A percentile compares a stretch with the other conserved stretches of the same genome.
phyloP scores from a whole-genome alignment of 2,329 filamentous ascomycete genomes.

The Stagonosporopsis vannaccii region DNA sequence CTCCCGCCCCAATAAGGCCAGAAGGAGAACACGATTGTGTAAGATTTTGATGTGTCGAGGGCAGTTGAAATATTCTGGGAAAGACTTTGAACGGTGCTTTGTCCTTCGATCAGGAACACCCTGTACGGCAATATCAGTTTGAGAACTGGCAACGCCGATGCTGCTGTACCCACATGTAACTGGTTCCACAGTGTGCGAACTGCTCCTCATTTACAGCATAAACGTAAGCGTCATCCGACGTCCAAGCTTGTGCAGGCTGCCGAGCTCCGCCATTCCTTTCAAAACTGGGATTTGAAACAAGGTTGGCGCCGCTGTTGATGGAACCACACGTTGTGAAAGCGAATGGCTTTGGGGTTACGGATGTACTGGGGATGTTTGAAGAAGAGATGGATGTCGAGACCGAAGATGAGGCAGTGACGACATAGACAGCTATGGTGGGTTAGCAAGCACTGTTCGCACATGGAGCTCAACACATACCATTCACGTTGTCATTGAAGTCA shows the following conservation, averaged over 20 bases:
- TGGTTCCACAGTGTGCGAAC: background rate
- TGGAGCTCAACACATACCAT: background rate
- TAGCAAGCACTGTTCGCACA: background rate
- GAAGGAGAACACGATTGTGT: background rate
- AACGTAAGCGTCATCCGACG: background rate
- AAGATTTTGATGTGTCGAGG: background rate
- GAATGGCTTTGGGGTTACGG: background rate
- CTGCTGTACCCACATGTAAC: background rate
- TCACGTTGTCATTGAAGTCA: background rate
- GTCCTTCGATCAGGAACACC: background rate
- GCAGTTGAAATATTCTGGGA: background rate
- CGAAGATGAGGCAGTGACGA: background rate
- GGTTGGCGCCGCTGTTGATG: background rate
- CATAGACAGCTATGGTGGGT: background rate
- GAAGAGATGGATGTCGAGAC: background rate
- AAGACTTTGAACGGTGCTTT: background rate
- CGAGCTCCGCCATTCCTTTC: background rate
- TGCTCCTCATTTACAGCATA: background rate
- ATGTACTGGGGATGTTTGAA: no score
- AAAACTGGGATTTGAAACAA: background rate
- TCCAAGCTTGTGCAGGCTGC: background rate
- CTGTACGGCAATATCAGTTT: background rate
- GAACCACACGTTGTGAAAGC: background rate
- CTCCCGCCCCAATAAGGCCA: no score
- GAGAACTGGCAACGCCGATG: background rate